phyloP scores from a whole-genome alignment of 2,329 filamentous ascomycete genomes.

The Rhinocladiella similis region DNA sequence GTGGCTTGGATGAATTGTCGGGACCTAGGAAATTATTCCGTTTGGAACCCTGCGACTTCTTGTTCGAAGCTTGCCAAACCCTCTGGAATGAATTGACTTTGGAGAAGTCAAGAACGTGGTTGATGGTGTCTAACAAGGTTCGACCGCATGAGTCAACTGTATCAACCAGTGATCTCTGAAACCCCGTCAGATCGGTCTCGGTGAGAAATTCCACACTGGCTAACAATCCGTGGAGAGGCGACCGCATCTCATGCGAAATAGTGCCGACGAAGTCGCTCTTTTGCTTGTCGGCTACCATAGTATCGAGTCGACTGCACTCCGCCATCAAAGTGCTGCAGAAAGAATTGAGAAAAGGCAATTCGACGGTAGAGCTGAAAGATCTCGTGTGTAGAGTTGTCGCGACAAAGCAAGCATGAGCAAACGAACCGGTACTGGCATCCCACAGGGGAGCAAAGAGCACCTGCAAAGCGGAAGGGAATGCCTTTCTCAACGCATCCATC shows the following conservation, averaged over 20 bases:
- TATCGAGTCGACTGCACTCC: slow-evolving; percentile 42
- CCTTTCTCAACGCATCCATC: slow-evolving; percentile 33
- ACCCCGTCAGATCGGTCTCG: slow-evolving; percentile 42
- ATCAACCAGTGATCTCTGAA: slow-evolving; percentile 45
- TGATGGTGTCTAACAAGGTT: slow-evolving; percentile 52
- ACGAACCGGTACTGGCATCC: slow-evolving; percentile 42
- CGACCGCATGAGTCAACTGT: slow-evolving; percentile 53
- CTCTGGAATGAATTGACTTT: slow-evolving; percentile 39
- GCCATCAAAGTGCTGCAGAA: slow-evolving; percentile 44
- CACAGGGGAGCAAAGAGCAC: slow-evolving; percentile 54
- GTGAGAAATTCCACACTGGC: slow-evolving; percentile 53
- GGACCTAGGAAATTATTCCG: slow-evolving; percentile 27
- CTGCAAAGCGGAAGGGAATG: slow-evolving; percentile 43
- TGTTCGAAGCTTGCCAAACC: slow-evolving; percentile 29
- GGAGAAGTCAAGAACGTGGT: slow-evolving; percentile 40
- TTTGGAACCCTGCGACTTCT: slow-evolving; percentile 27
- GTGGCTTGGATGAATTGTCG: slow-evolving; percentile 10
- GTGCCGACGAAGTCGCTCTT: slow-evolving; percentile 55
- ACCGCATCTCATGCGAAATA: slow-evolving; percentile 54
- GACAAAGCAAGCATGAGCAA: slow-evolving; percentile 14
- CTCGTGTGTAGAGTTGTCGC: slow-evolving; percentile 33
- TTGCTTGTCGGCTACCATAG: slow-evolving; percentile 46
- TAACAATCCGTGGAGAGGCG: slow-evolving; percentile 48
- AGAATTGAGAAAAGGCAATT: slow-evolving; percentile 41
- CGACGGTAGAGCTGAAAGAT: slow-evolving; percentile 40